Base-by-base conservation (phyloP, 257 asterid genomes). In the Fraxinus americana region DNA sequence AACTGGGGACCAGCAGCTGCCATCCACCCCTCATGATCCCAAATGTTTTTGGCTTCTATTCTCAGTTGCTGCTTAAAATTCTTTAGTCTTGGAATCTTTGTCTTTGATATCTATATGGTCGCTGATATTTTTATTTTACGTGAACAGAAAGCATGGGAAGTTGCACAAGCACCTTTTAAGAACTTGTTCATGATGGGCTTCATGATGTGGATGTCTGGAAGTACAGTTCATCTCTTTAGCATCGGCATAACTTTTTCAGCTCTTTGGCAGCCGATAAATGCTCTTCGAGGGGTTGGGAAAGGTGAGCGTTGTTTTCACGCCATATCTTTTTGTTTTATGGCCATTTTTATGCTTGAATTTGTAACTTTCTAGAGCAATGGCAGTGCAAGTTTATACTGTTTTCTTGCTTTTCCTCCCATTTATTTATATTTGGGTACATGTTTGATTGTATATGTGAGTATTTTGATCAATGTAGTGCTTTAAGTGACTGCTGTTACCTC, bases 161-260 rank as follows among this genome's bases (percentile, higher is more conserved):
- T 92, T 36, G 99, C 99, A 29, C 99, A 93, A 87, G 97, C 99
- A 17, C 98, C 99, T 21, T 79, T 86, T 41, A 93, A 96, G 96
- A 96, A 91, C 88, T 87, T 92, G 90, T 71, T 92, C 79, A 96
- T 96, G 99, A 90, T 93, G 97, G 99, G 90, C 71, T 96, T 96
- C 86, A 92, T 96, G 98, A 96, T 93, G 98, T 93, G 98, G 98
- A 96, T 92, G 99, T 96, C 98, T 79, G 99, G 97, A 78, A 96
- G 95, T 89, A 93, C 98, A 2, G 99, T 96, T 70, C 99, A 96
- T 82, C 88, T 96, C 19, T 96, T 96, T 80, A 93, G 98, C 88
- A 92, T 96, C 34, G 99, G 98, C 77, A 96, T 96, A 71, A 96
- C 99, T 71, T 87, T 96, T 84, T 96, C 98, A 71, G 97, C 99